These are phyloP conservation scores for Nephelium lappaceum DNA, from an alignment of 345 rosid genomes.

Conservation along the genomic window DNA sequence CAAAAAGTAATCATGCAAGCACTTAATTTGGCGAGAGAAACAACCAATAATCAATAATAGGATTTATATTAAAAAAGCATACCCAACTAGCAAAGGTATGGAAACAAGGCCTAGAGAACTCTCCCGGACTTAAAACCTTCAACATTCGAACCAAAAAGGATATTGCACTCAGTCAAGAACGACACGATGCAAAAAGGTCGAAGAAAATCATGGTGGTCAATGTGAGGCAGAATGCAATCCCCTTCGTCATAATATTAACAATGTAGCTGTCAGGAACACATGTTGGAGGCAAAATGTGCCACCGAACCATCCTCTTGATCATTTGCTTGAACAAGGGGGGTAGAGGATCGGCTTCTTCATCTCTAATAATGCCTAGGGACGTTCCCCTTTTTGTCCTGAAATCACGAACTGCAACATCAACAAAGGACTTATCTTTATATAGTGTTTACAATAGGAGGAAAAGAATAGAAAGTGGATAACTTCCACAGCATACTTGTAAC, in stretches of 20 bases:
- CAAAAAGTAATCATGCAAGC: background rate
- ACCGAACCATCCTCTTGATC: conserved; percentile 57
- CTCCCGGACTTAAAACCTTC: conserved; percentile 51
- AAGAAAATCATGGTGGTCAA: conserved; percentile 63
- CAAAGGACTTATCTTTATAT: background rate
- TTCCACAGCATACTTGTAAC: conserved; percentile 59
- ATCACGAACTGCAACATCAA: background rate
- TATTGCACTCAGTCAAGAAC: conserved; percentile 54
- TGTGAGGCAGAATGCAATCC: conserved; percentile 77
- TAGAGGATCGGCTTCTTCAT: conserved; percentile 63
- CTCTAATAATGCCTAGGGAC: conserved; percentile 60
- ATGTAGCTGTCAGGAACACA: conserved; percentile 73
- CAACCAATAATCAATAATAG: background rate
- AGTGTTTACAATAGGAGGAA: background rate
- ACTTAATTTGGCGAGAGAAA: background rate
- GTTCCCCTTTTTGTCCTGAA: conserved; percentile 60
- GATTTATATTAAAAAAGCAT: conserved; percentile 21
- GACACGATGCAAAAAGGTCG: conserved; percentile 77
- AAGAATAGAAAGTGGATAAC: background rate
- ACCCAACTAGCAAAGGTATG: conserved; percentile 64
- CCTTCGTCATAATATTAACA: conserved; percentile 74
- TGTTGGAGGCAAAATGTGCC: conserved; percentile 61
- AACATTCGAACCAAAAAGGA: conserved; percentile 62
- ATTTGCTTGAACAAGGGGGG: conserved; percentile 58
- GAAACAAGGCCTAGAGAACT: conserved; percentile 57